Evolutionary conservation across 2,329 filamentous ascomycete genomes (phyloP), one percentile per base, ranked within the genome.

Genomic region (Hirsutella minnesotensis): DNA sequence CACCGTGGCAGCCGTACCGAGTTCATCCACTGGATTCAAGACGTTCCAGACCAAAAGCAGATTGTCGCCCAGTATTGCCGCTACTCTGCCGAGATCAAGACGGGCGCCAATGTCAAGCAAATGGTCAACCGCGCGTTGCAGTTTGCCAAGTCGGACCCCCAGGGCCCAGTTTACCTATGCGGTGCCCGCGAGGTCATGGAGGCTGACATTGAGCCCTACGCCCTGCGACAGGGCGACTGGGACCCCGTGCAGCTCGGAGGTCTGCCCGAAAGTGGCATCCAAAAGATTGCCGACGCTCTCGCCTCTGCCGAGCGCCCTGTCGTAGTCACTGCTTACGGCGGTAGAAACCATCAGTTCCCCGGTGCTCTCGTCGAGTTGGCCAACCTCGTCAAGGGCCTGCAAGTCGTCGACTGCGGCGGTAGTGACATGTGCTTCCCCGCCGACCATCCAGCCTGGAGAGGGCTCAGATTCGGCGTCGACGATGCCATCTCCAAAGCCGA

Each of bases 21-120:
- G 61, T 89, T 86, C 58, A 89, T 88, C 51, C 85, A 90, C 59
- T 90, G 85, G 83, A 82, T 89, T 27, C 85, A 90, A 54, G 83
- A 90, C 60, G 81, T 88, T 3, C 84, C 82, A 0, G 83, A 90
- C 53, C 86, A 90, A 59, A 86, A 83, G 58, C 74, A 79, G 53
- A 89, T 94, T 46, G 68, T 94, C 3, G 69, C 76, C 0, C 87
- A 94, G 64, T 94, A 94, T 61, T 94, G 88, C 58, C 75, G 87
- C 9, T 94, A 92, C 55, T 67, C 81, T 0, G 86, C 73, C 3
- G 88, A 94, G 65, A 80, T 94, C 60, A 89, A 88, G 65, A 82
- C 83, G 3, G 86, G 86, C 15, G 76, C 76, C 56, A 94, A 94
- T 54, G 77, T 94, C 46, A 94, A 94, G 69, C 86, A 94, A 65